phyloP scores from a whole-genome alignment of 768 basidiomycete genomes.

The Rhodotorula paludigena region DNA sequence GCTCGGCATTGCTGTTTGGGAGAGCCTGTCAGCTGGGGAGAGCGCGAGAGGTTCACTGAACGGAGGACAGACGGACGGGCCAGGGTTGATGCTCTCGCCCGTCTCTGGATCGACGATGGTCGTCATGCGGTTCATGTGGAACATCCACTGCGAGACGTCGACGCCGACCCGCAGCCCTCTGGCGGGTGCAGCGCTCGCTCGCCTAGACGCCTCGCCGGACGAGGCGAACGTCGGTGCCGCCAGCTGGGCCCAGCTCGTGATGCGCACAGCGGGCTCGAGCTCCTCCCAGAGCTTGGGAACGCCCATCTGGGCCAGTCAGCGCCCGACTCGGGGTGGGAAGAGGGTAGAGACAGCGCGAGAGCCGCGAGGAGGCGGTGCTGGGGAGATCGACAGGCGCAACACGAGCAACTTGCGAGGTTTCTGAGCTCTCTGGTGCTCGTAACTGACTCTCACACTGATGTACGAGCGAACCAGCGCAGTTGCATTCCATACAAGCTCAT shows the following conservation, averaged over 20 bases:
- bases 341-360: no score
- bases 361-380: no score
- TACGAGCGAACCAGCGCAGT: conserved; percentile 5
- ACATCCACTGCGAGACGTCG: conserved; percentile 12
- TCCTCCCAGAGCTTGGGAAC: conserved; percentile 23
- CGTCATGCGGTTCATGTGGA: conserved; percentile 12
- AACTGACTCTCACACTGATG: background rate
- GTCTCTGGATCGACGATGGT: background rate
- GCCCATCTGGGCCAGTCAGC: conserved; percentile 19
- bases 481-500: background rate
- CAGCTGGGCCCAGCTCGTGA: conserved; percentile 20
- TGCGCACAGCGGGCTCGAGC: conserved; percentile 6
- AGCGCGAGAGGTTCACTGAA: background rate
- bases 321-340: no score
- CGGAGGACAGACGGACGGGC: no score
- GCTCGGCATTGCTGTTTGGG: conserved; percentile 15
- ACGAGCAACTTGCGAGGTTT: background rate
- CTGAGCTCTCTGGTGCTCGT: no score
- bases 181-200: no score
- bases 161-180: conserved; percentile 20
- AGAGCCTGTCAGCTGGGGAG: background rate
- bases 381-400: background rate
- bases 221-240: conserved; percentile 3
- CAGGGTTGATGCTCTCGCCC: background rate
- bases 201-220: no score